These are phyloP conservation scores for Vitis rupestris DNA, from an alignment of 164 flowering plant species.

Conservation along the genomic window DNA sequence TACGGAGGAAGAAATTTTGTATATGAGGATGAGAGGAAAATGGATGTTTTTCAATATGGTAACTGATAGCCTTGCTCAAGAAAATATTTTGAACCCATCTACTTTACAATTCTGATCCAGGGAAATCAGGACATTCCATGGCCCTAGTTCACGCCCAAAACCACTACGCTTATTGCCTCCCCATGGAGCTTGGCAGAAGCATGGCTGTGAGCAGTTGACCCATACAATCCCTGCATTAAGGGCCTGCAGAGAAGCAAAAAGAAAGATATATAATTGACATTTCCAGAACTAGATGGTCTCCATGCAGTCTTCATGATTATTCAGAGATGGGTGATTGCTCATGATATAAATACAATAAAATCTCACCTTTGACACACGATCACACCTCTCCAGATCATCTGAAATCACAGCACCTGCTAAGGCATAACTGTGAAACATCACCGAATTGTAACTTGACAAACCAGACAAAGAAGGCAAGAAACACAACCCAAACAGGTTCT, in stretches of 20 bases:
- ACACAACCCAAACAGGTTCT: not conserved
- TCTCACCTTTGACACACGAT: constrained; percentile 77
- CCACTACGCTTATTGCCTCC: constrained; percentile 97
- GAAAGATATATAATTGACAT: not conserved
- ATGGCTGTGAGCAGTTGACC: constrained; percentile 98
- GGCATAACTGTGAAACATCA: constrained; percentile 62
- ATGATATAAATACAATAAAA: too few species aligned
- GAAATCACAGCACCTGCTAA: constrained; percentile 92
- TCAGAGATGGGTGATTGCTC: not conserved
- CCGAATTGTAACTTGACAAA: not conserved
- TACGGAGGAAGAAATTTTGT: too few species aligned
- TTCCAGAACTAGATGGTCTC: not conserved
- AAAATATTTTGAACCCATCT: not conserved
- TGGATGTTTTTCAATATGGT: too few species aligned
- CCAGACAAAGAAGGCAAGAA: not conserved
- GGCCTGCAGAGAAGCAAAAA: constrained; percentile 44
- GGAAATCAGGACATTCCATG: constrained; percentile 55
- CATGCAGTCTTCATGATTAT: not conserved
- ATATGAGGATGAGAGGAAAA: too few species aligned
- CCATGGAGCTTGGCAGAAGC: constrained; percentile 98
- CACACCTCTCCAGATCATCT: constrained; percentile 85
- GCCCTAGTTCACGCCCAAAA: constrained; percentile 95
- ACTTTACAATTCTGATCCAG: not conserved
- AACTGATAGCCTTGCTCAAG: too few species aligned
- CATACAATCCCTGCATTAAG: constrained; percentile 87